These are phyloP conservation scores for Maudiozyma turicensis DNA, from an alignment of 805 yeast genomes.

Conservation along the genomic window DNA sequence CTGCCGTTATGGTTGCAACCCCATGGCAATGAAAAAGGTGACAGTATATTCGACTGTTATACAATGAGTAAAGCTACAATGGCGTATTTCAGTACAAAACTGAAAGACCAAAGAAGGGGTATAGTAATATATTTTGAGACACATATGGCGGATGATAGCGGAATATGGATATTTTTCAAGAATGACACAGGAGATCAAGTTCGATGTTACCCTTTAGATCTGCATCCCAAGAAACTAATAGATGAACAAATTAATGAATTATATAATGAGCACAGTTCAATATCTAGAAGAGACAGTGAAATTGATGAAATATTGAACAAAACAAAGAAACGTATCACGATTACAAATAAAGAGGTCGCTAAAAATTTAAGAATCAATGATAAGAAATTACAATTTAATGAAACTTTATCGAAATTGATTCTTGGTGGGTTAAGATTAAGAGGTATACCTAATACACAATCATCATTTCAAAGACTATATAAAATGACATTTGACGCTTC, in stretches of 20 bases:
- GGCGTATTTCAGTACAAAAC: conserved; percentile 22
- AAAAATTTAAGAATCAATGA: conserved; percentile 19
- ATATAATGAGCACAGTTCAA: not conserved
- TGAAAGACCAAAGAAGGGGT: conserved; percentile 16
- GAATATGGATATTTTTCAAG: not conserved
- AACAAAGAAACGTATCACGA: conserved; percentile 10
- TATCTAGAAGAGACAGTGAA: conserved; percentile 3
- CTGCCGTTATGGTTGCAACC: conserved; percentile 23
- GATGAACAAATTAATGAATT: conserved; percentile 6
- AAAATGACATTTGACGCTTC: conserved; percentile 30
- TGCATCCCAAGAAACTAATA: conserved; percentile 3
- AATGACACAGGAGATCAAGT: conserved; percentile 1
- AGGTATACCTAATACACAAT: conserved; percentile 23
- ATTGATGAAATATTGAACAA: conserved; percentile 18
- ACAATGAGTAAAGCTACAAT: conserved; percentile 20
- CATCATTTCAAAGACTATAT: conserved; percentile 29
- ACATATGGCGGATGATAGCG: not conserved
- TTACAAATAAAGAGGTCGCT: conserved; percentile 9
- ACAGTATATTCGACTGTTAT: conserved; percentile 8
- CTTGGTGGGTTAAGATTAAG: conserved; percentile 31
- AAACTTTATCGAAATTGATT: conserved; percentile 28
- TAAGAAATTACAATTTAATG: conserved; percentile 19
- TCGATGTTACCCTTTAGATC: conserved; percentile 7
- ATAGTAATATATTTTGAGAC: conserved; percentile 11
- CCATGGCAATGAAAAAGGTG: not conserved